Evolutionary conservation across 768 basidiomycete species (phyloP), one percentile per base, ranked within the genome.

Genomic region (Pleurotus citrinopileatus): DNA sequence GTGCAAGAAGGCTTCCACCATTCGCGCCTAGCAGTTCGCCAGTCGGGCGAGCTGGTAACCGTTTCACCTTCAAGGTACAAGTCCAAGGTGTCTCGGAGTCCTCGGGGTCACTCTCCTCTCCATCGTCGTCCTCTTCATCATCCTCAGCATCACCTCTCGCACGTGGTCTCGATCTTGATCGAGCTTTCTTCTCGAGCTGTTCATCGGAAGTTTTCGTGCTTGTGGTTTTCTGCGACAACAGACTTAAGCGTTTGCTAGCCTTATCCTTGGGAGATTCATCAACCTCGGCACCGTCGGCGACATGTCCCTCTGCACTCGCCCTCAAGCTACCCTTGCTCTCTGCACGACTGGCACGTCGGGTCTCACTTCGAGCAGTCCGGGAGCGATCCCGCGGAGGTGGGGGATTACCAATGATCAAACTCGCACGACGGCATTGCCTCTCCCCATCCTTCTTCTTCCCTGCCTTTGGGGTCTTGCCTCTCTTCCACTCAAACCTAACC

Each of bases 11-110:
- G 6, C 29, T 17, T 7, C 34, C 20, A 10, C 28, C 43, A 2
- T n/a, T n/a, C n/a, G 19, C 6, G 22, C 45, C 26, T 17, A 26
- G 12, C n/a, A 47, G 10, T 5, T 36, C 56, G 34, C 56, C 54
- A 17, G 54, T 53, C 17, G 60, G 48, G 27, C 38, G 6, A 42
- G 61, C 53, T 8, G 60, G 68, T 27, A 75, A 64, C 20, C 80
- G 72, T 19, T 85, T 80, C 28, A 88, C 73, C 56, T 85, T 82
- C 59, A 94, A 75, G n/a, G 83, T 84, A 64, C 95, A 98, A 42
- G 87, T 84, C 94, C 94, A 98, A 0, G 96, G 94, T 20, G 93
- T 94, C 69, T 98, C 95, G 40, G 91, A 92, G 63, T 98, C 96
- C 65, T 98, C 95, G 0, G 94, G 91, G 59, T 98, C 96, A 56